phyloP scores from a whole-genome alignment of 2,329 filamentous ascomycete genomes.

The Fusarium euwallaceae region DNA sequence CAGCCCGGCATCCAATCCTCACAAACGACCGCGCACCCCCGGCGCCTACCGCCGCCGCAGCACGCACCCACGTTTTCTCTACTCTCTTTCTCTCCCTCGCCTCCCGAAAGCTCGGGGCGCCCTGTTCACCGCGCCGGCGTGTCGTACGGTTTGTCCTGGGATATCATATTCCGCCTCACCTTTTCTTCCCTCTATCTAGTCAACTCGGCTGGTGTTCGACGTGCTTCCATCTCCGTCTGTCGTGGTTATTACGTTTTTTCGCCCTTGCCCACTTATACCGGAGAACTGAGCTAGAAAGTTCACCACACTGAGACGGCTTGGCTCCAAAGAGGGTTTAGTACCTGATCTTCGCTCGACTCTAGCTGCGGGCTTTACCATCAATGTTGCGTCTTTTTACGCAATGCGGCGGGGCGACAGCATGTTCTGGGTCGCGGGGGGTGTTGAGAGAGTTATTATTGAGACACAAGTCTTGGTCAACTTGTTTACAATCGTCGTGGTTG shows the following conservation, averaged over 20 bases:
- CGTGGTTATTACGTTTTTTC: constrained; percentile 24
- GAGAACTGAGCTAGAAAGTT: constrained; percentile 39
- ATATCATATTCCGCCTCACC: not conserved
- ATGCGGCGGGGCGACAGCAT: constrained; percentile 36
- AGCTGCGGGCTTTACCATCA: constrained; percentile 39
- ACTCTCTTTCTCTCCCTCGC: not conserved
- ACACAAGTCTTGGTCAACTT: not conserved
- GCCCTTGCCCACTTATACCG: constrained; percentile 35
- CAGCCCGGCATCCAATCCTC: constrained; percentile 1
- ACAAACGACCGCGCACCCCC: constrained; percentile 14
- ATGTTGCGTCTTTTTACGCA: constrained; percentile 51
- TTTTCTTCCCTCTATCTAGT: not conserved
- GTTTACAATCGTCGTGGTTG: not conserved
- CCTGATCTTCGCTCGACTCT: constrained; percentile 37
- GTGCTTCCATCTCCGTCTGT: constrained; percentile 24
- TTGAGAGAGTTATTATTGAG: constrained; percentile 5
- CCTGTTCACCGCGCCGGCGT: constrained; percentile 19
- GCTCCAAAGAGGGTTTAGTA: constrained; percentile 32
- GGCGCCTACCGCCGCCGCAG: constrained; percentile 15
- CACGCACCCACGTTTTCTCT: constrained; percentile 23
- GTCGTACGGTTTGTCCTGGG: constrained; percentile 31
- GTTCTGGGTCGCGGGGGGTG: constrained; percentile 31
- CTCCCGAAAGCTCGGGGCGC: constrained; percentile 32
- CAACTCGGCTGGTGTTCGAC: constrained; percentile 19
- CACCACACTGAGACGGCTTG: constrained; percentile 31